These are phyloP conservation scores for Clonostachys rhizophaga DNA, from an alignment of 2,329 filamentous ascomycete genomes.

Conservation along the genomic window DNA sequence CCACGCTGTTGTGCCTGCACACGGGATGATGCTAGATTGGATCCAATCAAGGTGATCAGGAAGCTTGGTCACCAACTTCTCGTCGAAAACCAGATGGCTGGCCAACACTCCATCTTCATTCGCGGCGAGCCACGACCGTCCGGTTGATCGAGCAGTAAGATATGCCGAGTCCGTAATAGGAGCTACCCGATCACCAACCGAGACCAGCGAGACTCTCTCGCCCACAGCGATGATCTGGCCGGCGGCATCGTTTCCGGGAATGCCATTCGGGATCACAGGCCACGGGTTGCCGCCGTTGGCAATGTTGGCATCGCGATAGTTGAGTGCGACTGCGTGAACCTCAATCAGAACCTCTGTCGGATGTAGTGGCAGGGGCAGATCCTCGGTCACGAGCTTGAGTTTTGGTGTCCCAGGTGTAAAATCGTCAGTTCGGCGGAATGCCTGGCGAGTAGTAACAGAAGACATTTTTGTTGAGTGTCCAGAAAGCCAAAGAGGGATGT, in stretches of 20 bases:
- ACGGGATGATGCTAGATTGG: slow-evolving; percentile 29
- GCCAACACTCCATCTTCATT: slow-evolving; percentile 37
- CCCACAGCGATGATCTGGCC: slow-evolving; percentile 32
- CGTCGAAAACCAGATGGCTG: slow-evolving; percentile 31
- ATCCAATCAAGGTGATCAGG: slow-evolving; percentile 28
- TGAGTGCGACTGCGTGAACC: slow-evolving; percentile 23
- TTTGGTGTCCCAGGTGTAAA: slow-evolving; percentile 20
- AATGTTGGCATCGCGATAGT: slow-evolving; percentile 28
- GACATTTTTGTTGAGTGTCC: no score
- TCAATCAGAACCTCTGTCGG: slow-evolving; percentile 22
- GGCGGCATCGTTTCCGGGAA: slow-evolving; percentile 30
- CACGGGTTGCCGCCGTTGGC: slow-evolving; percentile 31
- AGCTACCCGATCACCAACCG: slow-evolving; percentile 26
- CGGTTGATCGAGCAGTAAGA: slow-evolving; percentile 26
- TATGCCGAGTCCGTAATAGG: slow-evolving; percentile 30
- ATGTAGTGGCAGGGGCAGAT: slow-evolving; percentile 17
- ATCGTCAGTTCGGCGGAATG: slow-evolving; percentile 19
- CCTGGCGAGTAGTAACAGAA: slow-evolving; percentile 5
- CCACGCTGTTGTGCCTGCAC: slow-evolving; percentile 39
- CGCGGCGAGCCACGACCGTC: slow-evolving; percentile 33
- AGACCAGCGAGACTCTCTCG: slow-evolving; percentile 20
- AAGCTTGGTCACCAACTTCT: slow-evolving; percentile 24
- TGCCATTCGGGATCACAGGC: slow-evolving; percentile 24
- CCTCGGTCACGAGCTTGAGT: slow-evolving; percentile 24
- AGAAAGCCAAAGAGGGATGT: no score